Conservation (phyloP, 75 land plant species). For the Sequoiadendron giganteum region DNA sequence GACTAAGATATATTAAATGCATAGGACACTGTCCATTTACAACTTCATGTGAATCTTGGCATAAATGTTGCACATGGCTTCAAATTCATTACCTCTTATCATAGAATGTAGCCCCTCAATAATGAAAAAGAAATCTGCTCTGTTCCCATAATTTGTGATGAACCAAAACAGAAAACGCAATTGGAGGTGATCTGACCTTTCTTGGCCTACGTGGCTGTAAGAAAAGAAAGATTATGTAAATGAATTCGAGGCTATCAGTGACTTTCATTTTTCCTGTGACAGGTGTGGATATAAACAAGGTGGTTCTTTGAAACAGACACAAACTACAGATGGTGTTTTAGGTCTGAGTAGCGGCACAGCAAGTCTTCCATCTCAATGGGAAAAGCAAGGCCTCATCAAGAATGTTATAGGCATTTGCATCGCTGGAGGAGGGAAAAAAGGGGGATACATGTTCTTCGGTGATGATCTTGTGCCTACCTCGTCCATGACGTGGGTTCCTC, state of each 20-base stretch:
- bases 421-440: slow-evolving; percentile 45
- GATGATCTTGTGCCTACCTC: slow-evolving; percentile 56
- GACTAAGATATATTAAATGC: not conserved
- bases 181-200: not conserved
- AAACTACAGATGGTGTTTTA: slow-evolving; percentile 73
- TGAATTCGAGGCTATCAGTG: not conserved
- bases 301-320: slow-evolving; percentile 33
- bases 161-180: not conserved
- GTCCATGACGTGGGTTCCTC: slow-evolving; percentile 66
- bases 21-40: not conserved
- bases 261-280: slow-evolving; percentile 2
- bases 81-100: no score
- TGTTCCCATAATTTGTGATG: not conserved
- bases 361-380: slow-evolving; percentile 70
- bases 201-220: not conserved
- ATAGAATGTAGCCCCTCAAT: no score
- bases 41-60: not conserved
- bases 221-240: not conserved
- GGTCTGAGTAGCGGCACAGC: slow-evolving; percentile 70
- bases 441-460: slow-evolving; percentile 83
- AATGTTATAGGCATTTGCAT: slow-evolving; percentile 87
- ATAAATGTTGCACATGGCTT: no score
- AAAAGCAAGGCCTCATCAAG: slow-evolving; percentile 45
- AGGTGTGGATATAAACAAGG: slow-evolving; percentile 90
- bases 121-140: no score